These are phyloP conservation scores for Claviceps sp. DNA, from an alignment of 2,329 filamentous ascomycete genomes.

Conservation along the genomic window DNA sequence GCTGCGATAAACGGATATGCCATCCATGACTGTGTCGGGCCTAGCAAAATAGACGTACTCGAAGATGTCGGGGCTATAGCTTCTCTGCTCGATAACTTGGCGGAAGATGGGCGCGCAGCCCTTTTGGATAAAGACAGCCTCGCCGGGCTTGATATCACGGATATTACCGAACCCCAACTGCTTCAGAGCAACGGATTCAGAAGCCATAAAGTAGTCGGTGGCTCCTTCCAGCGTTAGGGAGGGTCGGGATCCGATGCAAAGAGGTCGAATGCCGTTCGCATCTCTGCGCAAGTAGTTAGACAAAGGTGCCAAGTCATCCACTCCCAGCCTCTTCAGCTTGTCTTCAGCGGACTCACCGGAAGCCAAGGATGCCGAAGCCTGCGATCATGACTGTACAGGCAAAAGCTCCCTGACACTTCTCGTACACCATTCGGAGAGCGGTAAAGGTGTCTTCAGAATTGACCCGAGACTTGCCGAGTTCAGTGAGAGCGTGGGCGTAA, in stretches of 20 bases:
- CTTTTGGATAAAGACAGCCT: slow-evolving; percentile 78
- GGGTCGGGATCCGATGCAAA: slow-evolving; percentile 62
- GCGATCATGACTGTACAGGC: slow-evolving; percentile 74
- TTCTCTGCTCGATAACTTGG: slow-evolving; percentile 54
- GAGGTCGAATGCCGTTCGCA: slow-evolving; percentile 56
- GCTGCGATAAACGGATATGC: slow-evolving; percentile 73
- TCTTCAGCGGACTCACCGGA: slow-evolving; percentile 32
- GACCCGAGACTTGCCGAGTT: slow-evolving; percentile 68
- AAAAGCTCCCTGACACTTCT: slow-evolving; percentile 60
- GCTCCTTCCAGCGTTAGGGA: slow-evolving; percentile 48
- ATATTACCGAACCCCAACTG: slow-evolving; percentile 72
- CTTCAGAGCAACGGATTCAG: slow-evolving; percentile 70
- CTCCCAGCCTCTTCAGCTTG: neutral
- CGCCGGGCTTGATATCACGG: slow-evolving; percentile 64
- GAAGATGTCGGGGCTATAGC: slow-evolving; percentile 68
- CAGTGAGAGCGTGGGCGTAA: slow-evolving; percentile 69
- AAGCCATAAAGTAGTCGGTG: slow-evolving; percentile 82
- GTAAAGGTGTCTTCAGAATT: slow-evolving; percentile 68
- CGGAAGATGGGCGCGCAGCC: slow-evolving; percentile 59
- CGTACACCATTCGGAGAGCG: slow-evolving; percentile 58
- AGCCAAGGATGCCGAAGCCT: slow-evolving; percentile 67
- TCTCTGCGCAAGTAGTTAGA: slow-evolving; percentile 2
- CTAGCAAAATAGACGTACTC: slow-evolving; percentile 82
- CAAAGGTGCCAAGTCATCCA: neutral
- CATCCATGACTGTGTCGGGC: slow-evolving; percentile 72